A percentile compares a stretch with the other conserved stretches of the same genome.
These are phyloP conservation scores for Coniochaeta ligniaria DNA, from an alignment of 2,329 filamentous ascomycete genomes.

Conservation along the genomic window DNA sequence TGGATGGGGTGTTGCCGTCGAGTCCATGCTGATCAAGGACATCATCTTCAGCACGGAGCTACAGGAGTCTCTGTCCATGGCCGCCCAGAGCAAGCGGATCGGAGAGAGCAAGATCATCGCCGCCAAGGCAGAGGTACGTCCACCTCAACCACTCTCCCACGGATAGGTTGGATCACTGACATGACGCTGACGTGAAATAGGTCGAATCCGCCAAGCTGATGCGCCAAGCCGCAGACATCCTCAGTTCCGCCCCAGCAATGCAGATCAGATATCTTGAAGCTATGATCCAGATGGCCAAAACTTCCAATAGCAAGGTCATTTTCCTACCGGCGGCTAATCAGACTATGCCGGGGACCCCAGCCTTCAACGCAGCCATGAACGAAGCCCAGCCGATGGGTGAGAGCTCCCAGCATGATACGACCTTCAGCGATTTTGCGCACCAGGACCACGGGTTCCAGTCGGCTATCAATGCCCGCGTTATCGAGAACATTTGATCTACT, in stretches of 20 bases:
- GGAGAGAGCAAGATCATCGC: constrained; percentile 98
- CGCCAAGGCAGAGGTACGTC: constrained; percentile 70
- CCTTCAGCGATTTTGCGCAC: constrained; percentile 44
- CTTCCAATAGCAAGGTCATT: constrained; percentile 80
- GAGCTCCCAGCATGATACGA: constrained; percentile 31
- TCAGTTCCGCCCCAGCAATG: constrained; percentile 86
- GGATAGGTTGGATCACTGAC: too few species aligned
- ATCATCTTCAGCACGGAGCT: constrained; percentile 95
- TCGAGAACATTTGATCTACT: constrained; percentile 76
- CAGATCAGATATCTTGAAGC: constrained; percentile 97
- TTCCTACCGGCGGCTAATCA: constrained; percentile 65
- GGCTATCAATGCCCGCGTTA: constrained; percentile 72
- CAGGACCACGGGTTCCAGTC: constrained; percentile 61
- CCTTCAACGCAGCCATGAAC: constrained; percentile 36
- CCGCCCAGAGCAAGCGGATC: constrained; percentile 95
- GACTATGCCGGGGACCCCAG: constrained; percentile 39
- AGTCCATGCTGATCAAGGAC: constrained; percentile 99
- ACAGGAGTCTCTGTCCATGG: constrained; percentile 96
- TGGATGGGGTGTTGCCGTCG: constrained; percentile 92
- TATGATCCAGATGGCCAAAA: constrained; percentile 95
- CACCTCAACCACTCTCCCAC: not conserved
- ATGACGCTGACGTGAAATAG: too few species aligned
- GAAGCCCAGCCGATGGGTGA: constrained; percentile 24
- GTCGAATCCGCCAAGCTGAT: constrained; percentile 79
- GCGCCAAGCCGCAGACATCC: constrained; percentile 87